Base-by-base conservation (phyloP, 305 asterid genomes). In the Fraxinus latifolia region DNA sequence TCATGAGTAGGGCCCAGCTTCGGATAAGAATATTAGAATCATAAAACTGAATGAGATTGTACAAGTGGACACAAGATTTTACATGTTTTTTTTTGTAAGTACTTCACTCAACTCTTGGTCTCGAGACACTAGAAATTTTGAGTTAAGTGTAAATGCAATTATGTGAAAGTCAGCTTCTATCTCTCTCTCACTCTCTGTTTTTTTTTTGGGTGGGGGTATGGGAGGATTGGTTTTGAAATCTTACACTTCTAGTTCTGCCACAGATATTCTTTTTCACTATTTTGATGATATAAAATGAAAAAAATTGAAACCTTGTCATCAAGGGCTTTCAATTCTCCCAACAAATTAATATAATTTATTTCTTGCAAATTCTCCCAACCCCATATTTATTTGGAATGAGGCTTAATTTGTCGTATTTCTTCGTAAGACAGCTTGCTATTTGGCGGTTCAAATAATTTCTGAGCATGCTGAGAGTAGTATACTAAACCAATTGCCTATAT, bases 401-500 rank as follows among this genome's bases (percentile, higher is more conserved):
- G 70, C 70, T 60, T 17, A 60, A 60, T 60, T 60, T 19, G 31
- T 60, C 21, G 31, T 60, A 60, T 60, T 7, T 60, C 11, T 60
- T 21, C 29, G 12, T 60, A 60, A 60, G 70, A 55, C 31, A 60
- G 23, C 70, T 7, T 17, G 9, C 68, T 6, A 6, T 58, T 60
- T 19, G 70, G 31, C 25, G 70, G 23, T 53, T 53, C 65, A 60
- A 21, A 21, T 60, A 7, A 60, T 60, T 19, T 79, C 70, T 70
- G 32, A 60, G 27, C 73, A 47, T 77, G 32, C 73, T 60, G 31
- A 19, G 70, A 21, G 9, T 60, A 29, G 25, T 60, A 21, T 6
- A 21, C 70, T 17, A 60, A 6, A 82, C n/a, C 58, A 68, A 68
- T 68, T 67, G 71, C 70, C 42, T 77, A 68, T 77, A 58, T 12